These are phyloP conservation scores for Chrysanthemum lavandulifolium DNA, from an alignment of 129 eudicot species.

Conservation along the genomic window DNA sequence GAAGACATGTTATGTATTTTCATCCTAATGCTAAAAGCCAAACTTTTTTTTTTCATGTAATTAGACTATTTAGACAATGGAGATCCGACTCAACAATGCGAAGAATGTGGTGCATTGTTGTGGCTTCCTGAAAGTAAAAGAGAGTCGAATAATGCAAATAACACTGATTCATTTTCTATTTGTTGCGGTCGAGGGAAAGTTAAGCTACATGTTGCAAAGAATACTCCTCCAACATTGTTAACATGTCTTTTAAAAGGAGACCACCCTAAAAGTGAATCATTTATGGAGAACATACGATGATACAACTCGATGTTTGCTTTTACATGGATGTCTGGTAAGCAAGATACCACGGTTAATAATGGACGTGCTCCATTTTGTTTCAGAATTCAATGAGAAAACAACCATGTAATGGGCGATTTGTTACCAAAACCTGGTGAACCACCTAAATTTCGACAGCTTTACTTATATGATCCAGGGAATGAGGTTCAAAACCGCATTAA, in stretches of 20 bases:
- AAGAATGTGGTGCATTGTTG: neutral
- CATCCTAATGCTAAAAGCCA: too few species aligned
- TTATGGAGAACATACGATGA: neutral
- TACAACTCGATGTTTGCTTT: neutral
- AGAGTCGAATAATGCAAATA: too few species aligned
- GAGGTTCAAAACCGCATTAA: neutral
- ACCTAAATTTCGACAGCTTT: neutral
- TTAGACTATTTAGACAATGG: neutral
- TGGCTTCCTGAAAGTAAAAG: too few species aligned
- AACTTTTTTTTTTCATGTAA: too few species aligned
- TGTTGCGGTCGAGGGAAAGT: too few species aligned
- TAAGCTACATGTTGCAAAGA: too few species aligned
- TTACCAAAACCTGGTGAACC: neutral
- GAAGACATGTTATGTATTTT: too few species aligned
- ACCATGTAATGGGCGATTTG: neutral
- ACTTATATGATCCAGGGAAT: neutral
- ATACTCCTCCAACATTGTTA: too few species aligned
- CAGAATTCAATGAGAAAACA: neutral
- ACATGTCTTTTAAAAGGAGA: too few species aligned
- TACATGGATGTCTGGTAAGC: neutral
- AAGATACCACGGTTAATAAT: neutral
- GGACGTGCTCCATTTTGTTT: neutral
- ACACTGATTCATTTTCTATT: too few species aligned
- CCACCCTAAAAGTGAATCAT: neutral
- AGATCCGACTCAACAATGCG: neutral